These are phyloP conservation scores for Tilletia caries DNA, from an alignment of 1,284 basidiomycete species.

Conservation along the genomic window DNA sequence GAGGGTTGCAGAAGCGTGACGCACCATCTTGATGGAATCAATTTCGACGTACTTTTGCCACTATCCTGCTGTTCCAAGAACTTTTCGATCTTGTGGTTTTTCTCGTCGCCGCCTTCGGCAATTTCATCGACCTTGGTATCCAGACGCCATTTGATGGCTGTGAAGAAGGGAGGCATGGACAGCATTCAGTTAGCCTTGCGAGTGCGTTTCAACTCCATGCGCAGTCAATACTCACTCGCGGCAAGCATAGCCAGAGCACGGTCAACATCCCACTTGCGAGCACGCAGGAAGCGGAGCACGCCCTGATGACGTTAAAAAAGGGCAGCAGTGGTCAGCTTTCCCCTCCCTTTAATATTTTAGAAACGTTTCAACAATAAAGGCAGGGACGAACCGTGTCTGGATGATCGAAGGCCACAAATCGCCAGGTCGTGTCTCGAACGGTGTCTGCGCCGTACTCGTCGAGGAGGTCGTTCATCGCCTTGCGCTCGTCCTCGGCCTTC, in stretches of 20 bases:
- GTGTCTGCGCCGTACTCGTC: constrained; percentile 52
- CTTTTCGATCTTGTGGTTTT: constrained; percentile 49
- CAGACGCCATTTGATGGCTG: constrained; percentile 48
- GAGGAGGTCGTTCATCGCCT: constrained; percentile 51
- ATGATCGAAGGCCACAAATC: constrained; percentile 41
- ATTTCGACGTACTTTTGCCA: constrained; percentile 35
- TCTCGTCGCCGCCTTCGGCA: constrained; percentile 53
- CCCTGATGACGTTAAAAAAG: neutral
- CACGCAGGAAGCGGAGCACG: constrained; percentile 53
- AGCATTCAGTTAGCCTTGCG: neutral
- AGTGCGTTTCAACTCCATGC: neutral
- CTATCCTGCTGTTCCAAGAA: constrained; percentile 52
- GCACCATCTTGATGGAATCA: neutral
- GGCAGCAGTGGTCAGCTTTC: neutral
- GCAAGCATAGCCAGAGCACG: constrained; percentile 55
- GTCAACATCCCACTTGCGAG: constrained; percentile 54
- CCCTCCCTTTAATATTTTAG: neutral
- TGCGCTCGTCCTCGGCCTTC: constrained; percentile 50
- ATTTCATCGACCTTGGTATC: constrained; percentile 52
- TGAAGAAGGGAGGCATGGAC: neutral
- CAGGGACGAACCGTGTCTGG: neutral
- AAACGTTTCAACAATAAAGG: neutral
- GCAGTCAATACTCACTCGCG: constrained; percentile 16
- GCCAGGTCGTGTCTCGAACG: constrained; percentile 53
- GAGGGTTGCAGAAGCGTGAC: neutral